These are phyloP conservation scores for Nitzschia sp. DNA, from an alignment of 108 stramenopile genomes.

Conservation along the genomic window DNA sequence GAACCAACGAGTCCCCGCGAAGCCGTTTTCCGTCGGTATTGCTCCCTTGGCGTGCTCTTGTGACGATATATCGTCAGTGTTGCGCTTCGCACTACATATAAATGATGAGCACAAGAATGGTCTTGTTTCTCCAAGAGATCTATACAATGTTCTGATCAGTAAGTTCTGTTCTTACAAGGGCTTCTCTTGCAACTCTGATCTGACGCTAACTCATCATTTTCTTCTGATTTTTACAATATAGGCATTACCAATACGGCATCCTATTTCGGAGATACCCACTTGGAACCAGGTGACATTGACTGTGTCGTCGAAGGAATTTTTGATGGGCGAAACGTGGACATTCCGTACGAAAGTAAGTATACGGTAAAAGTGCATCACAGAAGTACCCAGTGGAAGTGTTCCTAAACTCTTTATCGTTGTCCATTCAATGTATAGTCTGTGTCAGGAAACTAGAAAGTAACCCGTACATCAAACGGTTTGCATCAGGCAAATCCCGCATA, in stretches of 20 bases:
- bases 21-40: conserved; percentile 55
- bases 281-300: conserved; percentile 40
- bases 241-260: conserved; percentile 56
- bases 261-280: conserved; percentile 58
- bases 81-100: conserved; percentile 47
- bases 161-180: conserved; percentile 2
- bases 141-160: conserved; percentile 26
- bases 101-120: conserved; percentile 36
- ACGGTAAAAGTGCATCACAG: too few species aligned
- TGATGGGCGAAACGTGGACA: not conserved
- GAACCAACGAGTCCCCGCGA: conserved; percentile 27
- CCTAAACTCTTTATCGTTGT: not conserved
- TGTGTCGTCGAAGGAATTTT: conserved; percentile 47
- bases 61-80: conserved; percentile 36
- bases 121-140: conserved; percentile 19
- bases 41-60: conserved; percentile 54
- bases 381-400: not conserved
- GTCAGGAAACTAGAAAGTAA: conserved; percentile 13
- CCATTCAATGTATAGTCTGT: conserved; percentile 24
- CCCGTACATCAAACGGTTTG: conserved; percentile 36
- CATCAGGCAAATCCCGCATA: conserved; percentile 14
- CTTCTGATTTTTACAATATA: conserved; percentile 3
- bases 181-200: not conserved
- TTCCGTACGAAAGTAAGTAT: conserved; percentile 18
- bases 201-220: not conserved